Conservation (phyloP, 495 filamentous ascomycete genomes). For the Aspergillus carlsbadensis region DNA sequence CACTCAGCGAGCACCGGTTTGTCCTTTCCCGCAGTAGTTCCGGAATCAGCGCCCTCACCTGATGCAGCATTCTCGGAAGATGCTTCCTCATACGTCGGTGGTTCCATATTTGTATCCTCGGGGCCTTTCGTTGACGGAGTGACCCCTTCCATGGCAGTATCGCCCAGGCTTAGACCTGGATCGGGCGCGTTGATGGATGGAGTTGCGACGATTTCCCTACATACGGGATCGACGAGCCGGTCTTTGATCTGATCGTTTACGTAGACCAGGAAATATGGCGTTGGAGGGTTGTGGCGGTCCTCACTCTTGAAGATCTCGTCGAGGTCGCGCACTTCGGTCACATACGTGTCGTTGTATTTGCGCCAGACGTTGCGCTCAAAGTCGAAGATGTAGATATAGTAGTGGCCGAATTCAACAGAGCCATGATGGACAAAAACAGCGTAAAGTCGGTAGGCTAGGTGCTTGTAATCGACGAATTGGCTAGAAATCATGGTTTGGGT, state of each 20-base stretch:
- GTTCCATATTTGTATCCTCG: slow-evolving; percentile 31
- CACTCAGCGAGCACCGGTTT: neutral
- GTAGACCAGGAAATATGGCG: slow-evolving; percentile 89
- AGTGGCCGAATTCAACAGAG: slow-evolving; percentile 73
- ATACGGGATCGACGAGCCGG: slow-evolving; percentile 60
- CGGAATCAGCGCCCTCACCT: slow-evolving; percentile 32
- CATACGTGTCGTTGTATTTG: slow-evolving; percentile 87
- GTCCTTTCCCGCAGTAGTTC: slow-evolving; percentile 7
- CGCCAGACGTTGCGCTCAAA: slow-evolving; percentile 80
- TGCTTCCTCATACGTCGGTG: slow-evolving; percentile 32
- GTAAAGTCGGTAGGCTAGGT: slow-evolving; percentile 77
- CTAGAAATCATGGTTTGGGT: slow-evolving; percentile 52
- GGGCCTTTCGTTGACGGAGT: slow-evolving; percentile 10
- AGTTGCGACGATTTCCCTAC: slow-evolving; percentile 40
- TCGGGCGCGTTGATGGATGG: slow-evolving; percentile 17
- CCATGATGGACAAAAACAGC: slow-evolving; percentile 90
- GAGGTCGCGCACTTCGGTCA: slow-evolving; percentile 63
- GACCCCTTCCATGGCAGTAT: slow-evolving; percentile 22
- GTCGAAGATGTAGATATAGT: slow-evolving; percentile 96
- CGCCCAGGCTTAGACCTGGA: neutral
- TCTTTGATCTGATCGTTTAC: slow-evolving; percentile 63
- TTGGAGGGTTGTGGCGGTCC: slow-evolving; percentile 59
- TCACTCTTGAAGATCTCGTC: slow-evolving; percentile 65
- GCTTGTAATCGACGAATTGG: slow-evolving; percentile 57
- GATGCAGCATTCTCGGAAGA: slow-evolving; percentile 17